Evolutionary conservation across 2,329 filamentous ascomycete genomes (phyloP), one percentile per base, ranked within the genome.

Genomic region (Boeremia lycopersici): DNA sequence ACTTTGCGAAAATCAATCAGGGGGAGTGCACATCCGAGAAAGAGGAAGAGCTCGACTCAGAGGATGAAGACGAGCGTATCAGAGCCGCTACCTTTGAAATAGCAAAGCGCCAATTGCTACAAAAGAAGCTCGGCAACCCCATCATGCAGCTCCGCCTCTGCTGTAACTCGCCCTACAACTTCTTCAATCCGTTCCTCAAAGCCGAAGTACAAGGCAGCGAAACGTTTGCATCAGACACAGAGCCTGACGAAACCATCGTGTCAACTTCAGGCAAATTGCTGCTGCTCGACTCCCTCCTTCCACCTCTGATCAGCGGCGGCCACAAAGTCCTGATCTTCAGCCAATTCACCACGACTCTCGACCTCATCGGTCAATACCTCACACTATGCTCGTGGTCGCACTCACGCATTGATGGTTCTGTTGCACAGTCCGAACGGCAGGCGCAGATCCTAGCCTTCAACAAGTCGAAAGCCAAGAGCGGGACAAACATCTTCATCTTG

Each of bases 251-350:
- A 69, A 88, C 84, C 1, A 84, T 99, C 6, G 85, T 99, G 30
- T 93, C 89, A 0, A 86, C 90, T 0, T 96, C 92, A 0, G 95
- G 95, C 12, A 99, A 99, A 74, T 97, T 99, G 91, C 84, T 97
- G 2, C 84, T 99, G 0, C 84, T 99, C 0, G 95, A 99, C 71
- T 86, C 91, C 0, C 82, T 99, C 0, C 83, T 99, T 0, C 89
- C 90, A 0, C 82, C 82, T 2, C 82, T 99, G 0, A 88, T 99
- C 54, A 62, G 79, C 0, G 82, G 85, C 1, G 88, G 85, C 3
- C 93, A 97, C 78, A 98, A 98, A 70, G 89, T 98, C 26, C 84
- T 99, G 40, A 91, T 99, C 46, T 99, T 99, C 75, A 96, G 91
- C 0, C 95, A 99, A 70, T 99, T 99, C 78, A 96, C 93, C 53